These are phyloP conservation scores for Tolypocladium album DNA, from an alignment of 2,329 filamentous ascomycete genomes.

Conservation along the genomic window DNA sequence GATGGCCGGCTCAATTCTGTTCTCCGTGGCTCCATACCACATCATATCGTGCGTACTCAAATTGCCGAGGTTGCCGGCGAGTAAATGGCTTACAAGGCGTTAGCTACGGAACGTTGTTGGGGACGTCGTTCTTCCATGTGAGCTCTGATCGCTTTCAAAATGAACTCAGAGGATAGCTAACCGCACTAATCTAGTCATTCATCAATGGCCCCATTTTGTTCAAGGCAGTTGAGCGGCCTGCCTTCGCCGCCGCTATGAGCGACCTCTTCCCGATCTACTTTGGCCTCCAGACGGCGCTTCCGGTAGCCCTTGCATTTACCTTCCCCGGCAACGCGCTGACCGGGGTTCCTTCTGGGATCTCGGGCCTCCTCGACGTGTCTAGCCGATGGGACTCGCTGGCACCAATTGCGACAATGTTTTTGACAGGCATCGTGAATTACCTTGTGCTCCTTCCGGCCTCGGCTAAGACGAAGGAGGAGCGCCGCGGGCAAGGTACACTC, in stretches of 20 bases:
- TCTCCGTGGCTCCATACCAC: constrained; percentile 63
- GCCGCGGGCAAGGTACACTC: constrained; percentile 63
- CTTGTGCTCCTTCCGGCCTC: constrained; percentile 65
- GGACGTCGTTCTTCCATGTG: constrained; percentile 78
- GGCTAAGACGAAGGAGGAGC: constrained; percentile 59
- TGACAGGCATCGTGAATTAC: constrained; percentile 62
- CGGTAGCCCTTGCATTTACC: constrained; percentile 64
- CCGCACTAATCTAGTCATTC: constrained; percentile 57
- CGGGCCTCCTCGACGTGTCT: constrained; percentile 45
- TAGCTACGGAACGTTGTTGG: constrained; percentile 81
- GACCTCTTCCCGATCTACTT: constrained; percentile 86
- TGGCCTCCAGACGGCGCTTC: constrained; percentile 65
- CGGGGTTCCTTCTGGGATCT: constrained; percentile 35
- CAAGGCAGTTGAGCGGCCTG: constrained; percentile 62
- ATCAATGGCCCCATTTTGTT: constrained; percentile 64
- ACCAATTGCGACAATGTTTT: constrained; percentile 59
- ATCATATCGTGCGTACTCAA: constrained; percentile 52
- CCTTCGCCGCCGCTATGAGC: constrained; percentile 73
- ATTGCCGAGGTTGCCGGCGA: not conserved
- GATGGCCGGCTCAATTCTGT: constrained; percentile 42
- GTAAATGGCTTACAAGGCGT: constrained; percentile 10
- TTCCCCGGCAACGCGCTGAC: constrained; percentile 55
- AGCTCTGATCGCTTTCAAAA: not conserved
- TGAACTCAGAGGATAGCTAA: not conserved
- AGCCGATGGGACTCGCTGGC: constrained; percentile 55